A percentile compares a stretch with the other conserved stretches of the same genome.
phyloP scores from a whole-genome alignment of 2,329 filamentous ascomycete genomes.

The Colletotrichum caudatum region DNA sequence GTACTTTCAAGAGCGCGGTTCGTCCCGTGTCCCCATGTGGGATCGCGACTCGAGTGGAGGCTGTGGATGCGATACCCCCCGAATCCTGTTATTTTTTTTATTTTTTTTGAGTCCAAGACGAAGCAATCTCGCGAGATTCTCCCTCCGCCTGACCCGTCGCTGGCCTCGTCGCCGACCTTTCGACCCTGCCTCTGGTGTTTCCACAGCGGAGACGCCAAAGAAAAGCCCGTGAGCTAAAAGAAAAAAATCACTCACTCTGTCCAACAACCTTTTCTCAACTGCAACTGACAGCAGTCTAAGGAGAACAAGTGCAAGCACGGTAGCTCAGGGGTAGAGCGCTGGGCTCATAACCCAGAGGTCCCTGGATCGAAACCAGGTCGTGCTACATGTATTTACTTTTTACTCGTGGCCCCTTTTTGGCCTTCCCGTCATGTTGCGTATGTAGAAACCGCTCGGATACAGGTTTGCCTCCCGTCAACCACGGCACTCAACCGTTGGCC shows the following conservation, averaged over 20 bases:
- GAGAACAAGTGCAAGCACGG: conserved; percentile 12
- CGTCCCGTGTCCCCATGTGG: not conserved
- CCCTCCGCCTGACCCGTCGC: conserved; percentile 5
- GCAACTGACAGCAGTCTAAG: rapidly evolving
- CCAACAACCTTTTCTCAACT: not conserved
- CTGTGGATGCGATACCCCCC: conserved; percentile 24
- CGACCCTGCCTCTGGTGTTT: not conserved
- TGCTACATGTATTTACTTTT: conserved; percentile 3
- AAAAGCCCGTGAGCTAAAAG: not conserved
- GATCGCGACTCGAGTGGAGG: not conserved
- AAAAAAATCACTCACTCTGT: conserved; percentile 15
- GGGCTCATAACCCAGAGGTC: conserved; percentile 42
- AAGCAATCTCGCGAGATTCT: conserved; percentile 24
- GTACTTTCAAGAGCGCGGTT: not conserved
- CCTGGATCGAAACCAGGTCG: conserved; percentile 41
- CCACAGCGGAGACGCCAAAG: conserved; percentile 19
- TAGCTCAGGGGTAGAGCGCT: conserved; percentile 42
- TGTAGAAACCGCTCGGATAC: not conserved
- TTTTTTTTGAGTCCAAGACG: conserved; percentile 3
- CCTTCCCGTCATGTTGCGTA: not conserved
- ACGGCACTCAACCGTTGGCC: not conserved
- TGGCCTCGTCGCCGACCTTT: conserved; percentile 34
- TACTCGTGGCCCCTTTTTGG: not conserved
- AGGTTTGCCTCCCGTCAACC: not conserved
- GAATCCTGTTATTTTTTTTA: not conserved